Evolutionary conservation across 2,329 filamentous ascomycete species (phyloP), one percentile per base, ranked within the genome.

Genomic region (Fusarium sp.): DNA sequence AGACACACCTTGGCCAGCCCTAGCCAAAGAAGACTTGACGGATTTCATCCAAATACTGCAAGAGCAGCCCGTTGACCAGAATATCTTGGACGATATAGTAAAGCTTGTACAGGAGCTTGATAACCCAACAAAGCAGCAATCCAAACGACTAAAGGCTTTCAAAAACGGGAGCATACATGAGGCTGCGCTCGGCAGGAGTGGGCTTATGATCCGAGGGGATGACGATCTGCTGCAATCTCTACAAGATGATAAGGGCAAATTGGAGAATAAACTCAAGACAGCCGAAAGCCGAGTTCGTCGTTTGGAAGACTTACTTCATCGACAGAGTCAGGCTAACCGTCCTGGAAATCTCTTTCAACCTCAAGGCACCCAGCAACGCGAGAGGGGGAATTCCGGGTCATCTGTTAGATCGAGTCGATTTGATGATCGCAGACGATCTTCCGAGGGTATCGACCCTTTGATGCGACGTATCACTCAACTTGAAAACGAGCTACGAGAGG

Each of bases 111-210:
- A 90, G 65, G 94, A 97, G 57, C 85, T 98, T 16, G 91, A 91
- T 77, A 89, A 87, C 59, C 94, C 95, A 5, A 96, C 93, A 1
- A 94, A 92, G 74, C 93, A 96, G 78, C 94, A 97, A 77, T 88
- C 91, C 65, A 94, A 94, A 79, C 89, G 94, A 61, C 88, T 96
- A 9, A 97, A 95, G 78, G 94, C 94, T 8, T 98, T 99, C 84
- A 98, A 98, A 78, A 96, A 97, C 77, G 96, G 96, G 18, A 98
- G 96, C 77, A 88, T 98, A 40, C 94, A 98, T 75, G 96, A 98
- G 78, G 91, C 91, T n/a, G 89, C 89, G 5, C 87, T 98, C 66
- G 94, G 94, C n/a, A 90, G 92, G 75, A 97, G 93, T 70, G 95
- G 94, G 2, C 86, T 98, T 12, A 82, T 97, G 74, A 88, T 97